Evolutionary conservation across 2,329 filamentous ascomycete species (phyloP), one percentile per base, ranked within the genome.

Genomic region (Madurella mycetomatis): DNA sequence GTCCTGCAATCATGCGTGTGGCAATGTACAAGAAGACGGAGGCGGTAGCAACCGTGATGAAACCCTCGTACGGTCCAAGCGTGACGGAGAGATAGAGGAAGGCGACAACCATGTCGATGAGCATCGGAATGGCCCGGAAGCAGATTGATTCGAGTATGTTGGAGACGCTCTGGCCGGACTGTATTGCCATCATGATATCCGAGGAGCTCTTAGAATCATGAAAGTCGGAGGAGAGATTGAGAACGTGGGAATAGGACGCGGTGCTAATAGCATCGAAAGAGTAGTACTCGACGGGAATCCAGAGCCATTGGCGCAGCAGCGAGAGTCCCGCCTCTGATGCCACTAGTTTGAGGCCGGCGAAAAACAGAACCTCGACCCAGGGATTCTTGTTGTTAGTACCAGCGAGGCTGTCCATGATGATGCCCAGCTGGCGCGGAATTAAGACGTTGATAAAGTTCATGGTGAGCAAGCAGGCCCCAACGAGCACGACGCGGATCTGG

Each of bases 391-490:
- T 70, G 41, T 78, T 75, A 37, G 65, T 68, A 9, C 76, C 73
- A 31, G 77, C 77, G 18, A 95, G 72, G 56, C 81, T 81, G 64
- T 94, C 83, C 59, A 89, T 85, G 59, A 95, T 84, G 54, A 88
- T 83, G 59, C 90, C 90, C 32, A 92, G 82, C 66, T 94, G 88
- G 17, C 87, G 81, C n/a, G 90, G 90, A 32, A 90, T 83, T 41
- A 95, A 72, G 13, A 95, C 75, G 62, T 91, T 89, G 47, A 95
- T 74, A 5, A 81, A 81, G 60, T 92, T 90, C 52, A 85, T 81
- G 49, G 77, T 73, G n/a, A 91, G 68, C 18, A 94, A 75, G 61
- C 87, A 87, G 1, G 88, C 42, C 0, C 80, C 79, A 43, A 94
- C 85, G 4, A 88, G 75, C 11, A 80, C 72, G 17, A 88, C 81